Conservation (phyloP, 164 flowering plant species). For the Aristolochia californica region DNA sequence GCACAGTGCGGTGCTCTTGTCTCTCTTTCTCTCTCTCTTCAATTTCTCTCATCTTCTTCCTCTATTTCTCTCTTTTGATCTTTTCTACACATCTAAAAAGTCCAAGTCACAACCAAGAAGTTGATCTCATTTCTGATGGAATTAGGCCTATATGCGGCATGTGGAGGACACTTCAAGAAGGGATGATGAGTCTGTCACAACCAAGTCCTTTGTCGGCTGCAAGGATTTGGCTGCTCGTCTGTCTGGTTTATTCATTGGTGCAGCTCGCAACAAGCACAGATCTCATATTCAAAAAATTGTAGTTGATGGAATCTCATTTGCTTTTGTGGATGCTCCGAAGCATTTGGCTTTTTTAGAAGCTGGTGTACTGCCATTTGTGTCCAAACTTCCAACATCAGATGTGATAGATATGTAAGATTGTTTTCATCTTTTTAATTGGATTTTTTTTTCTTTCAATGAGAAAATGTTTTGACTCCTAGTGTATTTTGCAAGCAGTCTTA, state of each 20-base stretch:
- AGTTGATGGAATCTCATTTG: slow-evolving; percentile 63
- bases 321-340: slow-evolving; percentile 71
- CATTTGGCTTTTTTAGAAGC: slow-evolving; percentile 69
- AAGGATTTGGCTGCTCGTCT: slow-evolving; percentile 74
- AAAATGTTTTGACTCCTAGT: slow-evolving; percentile 4
- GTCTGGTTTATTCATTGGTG: slow-evolving; percentile 65
- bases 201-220: slow-evolving; percentile 51
- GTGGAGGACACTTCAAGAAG: slow-evolving; percentile 26
- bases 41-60: no score
- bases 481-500: slow-evolving; percentile 36
- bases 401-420: slow-evolving; percentile 61
- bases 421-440: background rate
- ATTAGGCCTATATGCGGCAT: slow-evolving; percentile 61
- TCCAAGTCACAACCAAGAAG: no score
- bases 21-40: no score
- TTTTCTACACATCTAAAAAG: no score
- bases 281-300: slow-evolving; percentile 63
- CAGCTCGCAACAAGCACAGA: slow-evolving; percentile 73
- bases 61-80: no score
- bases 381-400: slow-evolving; percentile 72
- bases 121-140: background rate
- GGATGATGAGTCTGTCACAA: slow-evolving; percentile 30
- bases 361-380: slow-evolving; percentile 63
- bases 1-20: no score
- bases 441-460: background rate